Evolutionary conservation across 2,329 filamentous ascomycete species (phyloP), one percentile per base, ranked within the genome.

Genomic region (Colletotrichum truncatum): DNA sequence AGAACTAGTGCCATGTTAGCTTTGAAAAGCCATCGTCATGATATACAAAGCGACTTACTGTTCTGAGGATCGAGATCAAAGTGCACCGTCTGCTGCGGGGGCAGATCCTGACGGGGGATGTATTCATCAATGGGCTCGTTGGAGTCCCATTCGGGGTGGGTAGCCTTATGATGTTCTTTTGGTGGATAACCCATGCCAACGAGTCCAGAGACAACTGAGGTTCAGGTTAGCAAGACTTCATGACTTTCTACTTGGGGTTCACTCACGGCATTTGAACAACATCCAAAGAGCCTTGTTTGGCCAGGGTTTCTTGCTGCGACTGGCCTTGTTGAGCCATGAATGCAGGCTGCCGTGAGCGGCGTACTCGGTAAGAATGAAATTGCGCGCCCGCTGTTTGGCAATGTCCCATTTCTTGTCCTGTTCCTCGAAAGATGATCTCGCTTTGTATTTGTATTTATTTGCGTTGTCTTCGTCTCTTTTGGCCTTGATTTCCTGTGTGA

Each of bases 311-410:
- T 11, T 14, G 10, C 30, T 39, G 21, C 57, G 57, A 41, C 63
- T 57, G 14, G 63, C 26, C 26, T 67, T 67, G 38, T 23, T 32
- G 23, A 67, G 52, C 66, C 66, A 67, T 16, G 38, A n/a, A 18
- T 39, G n/a, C 16, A 67, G 32, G 36, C 71, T 72, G 6, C 74
- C 72, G 11, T 66, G 64, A 9, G 70, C 62, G 26, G 70, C 66
- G 57, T 69, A 72, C 51, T 77, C 75, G 36, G 76, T 52, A 2
- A 75, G 63, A 30, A 75, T 49, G 16, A 70, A 67, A 4, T 64
- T 26, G 34, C 32, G 11, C 4, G 53, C 28, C 21, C 61, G 49
- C 66, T 69, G 26, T 11, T 43, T 26, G 4, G 36, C 25, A 11
- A 65, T 41, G 2, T 30, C 30, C 63, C 63, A 65, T 6, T 25